Percentiles rank a stretch among this genome's conserved stretches.
Evolutionary conservation across 768 basidiomycete species (phyloP).

Genomic region (Rhodocollybia butyracea): DNA sequence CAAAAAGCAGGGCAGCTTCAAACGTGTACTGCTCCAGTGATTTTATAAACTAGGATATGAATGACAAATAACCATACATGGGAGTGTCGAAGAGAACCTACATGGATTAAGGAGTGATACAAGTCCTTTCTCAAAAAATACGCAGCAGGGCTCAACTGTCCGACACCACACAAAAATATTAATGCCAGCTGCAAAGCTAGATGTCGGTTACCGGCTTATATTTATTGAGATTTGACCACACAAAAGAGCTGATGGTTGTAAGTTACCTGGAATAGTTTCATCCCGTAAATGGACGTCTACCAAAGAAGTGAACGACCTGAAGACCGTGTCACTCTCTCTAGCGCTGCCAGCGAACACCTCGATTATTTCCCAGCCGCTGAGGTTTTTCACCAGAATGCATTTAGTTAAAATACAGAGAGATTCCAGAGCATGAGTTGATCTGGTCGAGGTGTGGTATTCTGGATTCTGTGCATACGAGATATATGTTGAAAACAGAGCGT

Average conservation of each 20-base stretch:
- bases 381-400: constrained; percentile 50
- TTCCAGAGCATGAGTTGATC: constrained; percentile 43
- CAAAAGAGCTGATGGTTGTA: not conserved
- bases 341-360: constrained; percentile 63
- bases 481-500: constrained; percentile 45
- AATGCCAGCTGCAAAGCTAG: constrained; percentile 54
- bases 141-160: constrained; percentile 66
- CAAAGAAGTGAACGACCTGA: constrained; percentile 39
- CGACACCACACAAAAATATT: constrained; percentile 55
- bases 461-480: constrained; percentile 34
- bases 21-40: constrained; percentile 52
- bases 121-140: constrained; percentile 65
- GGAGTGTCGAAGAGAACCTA: constrained; percentile 23
- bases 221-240: not conserved
- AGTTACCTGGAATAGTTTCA: constrained; percentile 40
- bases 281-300: constrained; percentile 42
- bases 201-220: constrained; percentile 47
- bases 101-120: constrained; percentile 50
- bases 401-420: constrained; percentile 47
- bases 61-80: not conserved
- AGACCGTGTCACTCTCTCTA: constrained; percentile 51
- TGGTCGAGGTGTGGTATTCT: constrained; percentile 31
- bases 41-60: constrained; percentile 46
- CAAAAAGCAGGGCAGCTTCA: constrained; percentile 57
- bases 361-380: constrained; percentile 73